phyloP scores from a whole-genome alignment of 2,329 filamentous ascomycete species.

The Fusarium sp. region DNA sequence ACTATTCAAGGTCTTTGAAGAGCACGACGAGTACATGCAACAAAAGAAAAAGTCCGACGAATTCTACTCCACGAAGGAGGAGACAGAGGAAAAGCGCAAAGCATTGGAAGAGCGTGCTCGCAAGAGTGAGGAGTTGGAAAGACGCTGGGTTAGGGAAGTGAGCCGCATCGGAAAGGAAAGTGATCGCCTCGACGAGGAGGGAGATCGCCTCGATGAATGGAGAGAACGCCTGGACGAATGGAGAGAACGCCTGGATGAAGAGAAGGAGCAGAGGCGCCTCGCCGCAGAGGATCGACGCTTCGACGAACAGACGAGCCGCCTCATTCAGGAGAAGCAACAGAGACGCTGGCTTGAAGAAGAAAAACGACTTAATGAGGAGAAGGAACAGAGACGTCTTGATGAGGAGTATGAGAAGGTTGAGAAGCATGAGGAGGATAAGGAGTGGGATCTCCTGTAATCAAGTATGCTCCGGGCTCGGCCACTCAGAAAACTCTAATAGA shows the following conservation, averaged over 20 bases:
- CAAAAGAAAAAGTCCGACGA: neutral
- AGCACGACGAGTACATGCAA: neutral
- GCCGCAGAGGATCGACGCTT: no score
- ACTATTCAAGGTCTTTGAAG: neutral
- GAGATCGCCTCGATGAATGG: no score
- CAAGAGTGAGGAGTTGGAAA: neutral
- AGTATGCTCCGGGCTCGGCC: neutral
- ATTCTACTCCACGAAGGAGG: neutral
- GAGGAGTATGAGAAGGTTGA: neutral
- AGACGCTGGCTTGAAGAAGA: no score
- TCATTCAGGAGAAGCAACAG: no score
- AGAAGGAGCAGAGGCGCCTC: neutral
- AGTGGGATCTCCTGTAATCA: neutral
- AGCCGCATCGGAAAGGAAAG: rapidly evolving
- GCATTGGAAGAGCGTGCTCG: neutral
- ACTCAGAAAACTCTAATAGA: neutral
- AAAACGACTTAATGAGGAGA: no score
- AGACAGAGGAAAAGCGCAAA: neutral
- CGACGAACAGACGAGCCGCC: no score
- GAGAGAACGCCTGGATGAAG: rapidly evolving
- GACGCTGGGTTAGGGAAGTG: neutral
- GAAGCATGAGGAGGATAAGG: neutral
- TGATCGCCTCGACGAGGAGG: neutral
- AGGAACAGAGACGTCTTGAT: neutral
- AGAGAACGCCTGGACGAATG: neutral